Conservation (phyloP, 345 rosid genomes). For the Alliaria petiolata region DNA sequence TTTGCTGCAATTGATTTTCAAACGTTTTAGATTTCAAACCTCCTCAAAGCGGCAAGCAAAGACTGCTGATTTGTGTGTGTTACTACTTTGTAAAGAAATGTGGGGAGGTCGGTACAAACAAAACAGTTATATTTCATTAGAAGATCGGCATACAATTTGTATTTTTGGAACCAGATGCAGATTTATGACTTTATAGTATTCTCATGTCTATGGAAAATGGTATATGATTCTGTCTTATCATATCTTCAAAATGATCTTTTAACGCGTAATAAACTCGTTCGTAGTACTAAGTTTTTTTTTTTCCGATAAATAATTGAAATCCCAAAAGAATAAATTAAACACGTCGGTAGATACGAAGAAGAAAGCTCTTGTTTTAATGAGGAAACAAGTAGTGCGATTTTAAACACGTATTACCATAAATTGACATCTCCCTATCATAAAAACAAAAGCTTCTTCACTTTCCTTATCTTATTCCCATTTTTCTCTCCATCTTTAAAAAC, state of each 20-base stretch:
- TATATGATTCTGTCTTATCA: conserved; percentile 17
- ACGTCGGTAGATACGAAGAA: conserved; percentile 25
- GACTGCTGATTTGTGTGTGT: not conserved
- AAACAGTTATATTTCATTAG: too few species aligned
- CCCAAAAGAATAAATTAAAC: conserved; percentile 11
- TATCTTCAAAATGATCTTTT: not conserved
- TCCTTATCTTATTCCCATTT: not conserved
- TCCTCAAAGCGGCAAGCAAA: not conserved
- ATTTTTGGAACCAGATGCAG: conserved; percentile 8
- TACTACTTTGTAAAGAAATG: not conserved
- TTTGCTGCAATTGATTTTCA: too few species aligned
- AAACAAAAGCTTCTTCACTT: conserved; percentile 18
- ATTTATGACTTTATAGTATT: not conserved
- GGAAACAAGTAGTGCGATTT: not conserved
- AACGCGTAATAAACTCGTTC: conserved; percentile 21
- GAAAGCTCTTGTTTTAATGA: conserved; percentile 6
- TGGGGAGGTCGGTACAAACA: too few species aligned
- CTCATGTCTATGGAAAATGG: not conserved
- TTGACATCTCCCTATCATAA: conserved; percentile 7
- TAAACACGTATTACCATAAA: conserved; percentile 21
- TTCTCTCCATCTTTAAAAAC: not conserved
- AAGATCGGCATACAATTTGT: too few species aligned
- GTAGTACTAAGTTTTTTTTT: too few species aligned
- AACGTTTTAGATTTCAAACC: too few species aligned
- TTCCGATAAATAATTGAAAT: not conserved